phyloP scores from a whole-genome alignment of 331 rosid species.

The Pyrus hybrid region DNA sequence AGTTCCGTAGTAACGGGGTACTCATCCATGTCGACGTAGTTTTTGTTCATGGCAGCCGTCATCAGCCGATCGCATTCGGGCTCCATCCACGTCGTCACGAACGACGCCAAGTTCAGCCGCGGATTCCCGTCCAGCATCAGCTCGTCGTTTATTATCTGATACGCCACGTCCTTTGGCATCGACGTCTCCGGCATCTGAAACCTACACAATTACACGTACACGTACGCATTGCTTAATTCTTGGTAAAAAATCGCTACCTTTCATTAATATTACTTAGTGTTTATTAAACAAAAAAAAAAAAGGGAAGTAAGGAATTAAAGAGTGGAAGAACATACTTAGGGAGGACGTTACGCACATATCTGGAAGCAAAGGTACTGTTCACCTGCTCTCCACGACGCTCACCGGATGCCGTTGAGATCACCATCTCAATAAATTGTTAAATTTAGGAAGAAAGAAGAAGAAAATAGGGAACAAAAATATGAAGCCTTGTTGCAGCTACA shows the following conservation, averaged over 20 bases:
- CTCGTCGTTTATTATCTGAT: constrained; percentile 78
- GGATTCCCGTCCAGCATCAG: constrained; percentile 79
- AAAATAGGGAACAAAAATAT: not conserved
- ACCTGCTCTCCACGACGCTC: constrained; percentile 19
- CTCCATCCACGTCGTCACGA: constrained; percentile 98
- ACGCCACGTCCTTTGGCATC: constrained; percentile 75
- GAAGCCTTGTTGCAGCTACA: not conserved
- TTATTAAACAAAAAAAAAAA: not conserved
- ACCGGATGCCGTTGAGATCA: constrained; percentile 19
- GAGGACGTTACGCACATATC: constrained; percentile 42
- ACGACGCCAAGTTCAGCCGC: constrained; percentile 79
- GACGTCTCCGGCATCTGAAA: constrained; percentile 48
- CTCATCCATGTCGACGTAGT: constrained; percentile 96
- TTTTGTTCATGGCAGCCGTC: constrained; percentile 72
- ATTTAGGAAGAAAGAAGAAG: not conserved
- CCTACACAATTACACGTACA: constrained; percentile 18
- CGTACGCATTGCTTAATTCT: not conserved
- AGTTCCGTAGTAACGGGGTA: constrained; percentile 91
- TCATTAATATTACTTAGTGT: not conserved
- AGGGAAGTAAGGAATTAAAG: not conserved
- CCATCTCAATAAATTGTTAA: not conserved
- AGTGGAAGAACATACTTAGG: constrained; percentile 36
- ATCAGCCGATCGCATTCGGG: constrained; percentile 80
- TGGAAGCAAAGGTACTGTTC: constrained; percentile 54
- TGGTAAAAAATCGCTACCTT: not conserved